Evolutionary conservation across 2,329 filamentous ascomycete genomes (phyloP).

Genomic region (Phaeosphaeriaceae sp.): DNA sequence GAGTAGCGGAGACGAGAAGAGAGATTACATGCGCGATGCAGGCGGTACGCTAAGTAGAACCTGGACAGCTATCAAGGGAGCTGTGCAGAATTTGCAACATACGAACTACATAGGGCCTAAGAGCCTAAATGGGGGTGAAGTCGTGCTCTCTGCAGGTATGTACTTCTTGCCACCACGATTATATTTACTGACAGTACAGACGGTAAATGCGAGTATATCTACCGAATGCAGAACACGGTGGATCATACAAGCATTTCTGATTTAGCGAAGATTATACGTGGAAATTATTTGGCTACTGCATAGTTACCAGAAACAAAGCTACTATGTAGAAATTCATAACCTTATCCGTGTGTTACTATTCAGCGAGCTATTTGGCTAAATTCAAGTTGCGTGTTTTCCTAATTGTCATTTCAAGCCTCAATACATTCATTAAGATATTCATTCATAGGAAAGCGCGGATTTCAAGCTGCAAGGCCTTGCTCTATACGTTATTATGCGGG

Average conservation of each 20-base stretch:
- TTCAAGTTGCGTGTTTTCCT: no score
- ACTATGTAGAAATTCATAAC: no score
- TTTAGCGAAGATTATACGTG: conserved; percentile 7
- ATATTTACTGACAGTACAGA: conserved; percentile 14
- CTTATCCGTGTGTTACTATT: no score
- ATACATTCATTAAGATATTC: no score
- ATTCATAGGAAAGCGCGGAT: no score
- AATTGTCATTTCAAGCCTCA: no score
- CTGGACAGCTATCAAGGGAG: conserved; percentile 26
- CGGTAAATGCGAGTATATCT: conserved; percentile 29
- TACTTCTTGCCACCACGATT: neutral
- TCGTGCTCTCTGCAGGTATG: conserved; percentile 24
- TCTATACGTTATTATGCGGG: no score
- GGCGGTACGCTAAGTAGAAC: conserved; percentile 19
- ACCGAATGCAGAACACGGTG: conserved; percentile 36
- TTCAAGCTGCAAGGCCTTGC: no score
- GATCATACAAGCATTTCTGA: conserved; percentile 29
- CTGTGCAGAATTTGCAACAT: conserved; percentile 23
- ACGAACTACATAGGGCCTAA: conserved; percentile 29
- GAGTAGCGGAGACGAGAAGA: conserved; percentile 14
- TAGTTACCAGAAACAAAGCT: no score
- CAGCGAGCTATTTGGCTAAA: no score
- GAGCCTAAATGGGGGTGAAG: conserved; percentile 30
- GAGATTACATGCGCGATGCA: conserved; percentile 31
- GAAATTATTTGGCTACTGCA: neutral